Base-by-base conservation (phyloP, 371 early-diverging fungal species). In the Smittium culicis region DNA sequence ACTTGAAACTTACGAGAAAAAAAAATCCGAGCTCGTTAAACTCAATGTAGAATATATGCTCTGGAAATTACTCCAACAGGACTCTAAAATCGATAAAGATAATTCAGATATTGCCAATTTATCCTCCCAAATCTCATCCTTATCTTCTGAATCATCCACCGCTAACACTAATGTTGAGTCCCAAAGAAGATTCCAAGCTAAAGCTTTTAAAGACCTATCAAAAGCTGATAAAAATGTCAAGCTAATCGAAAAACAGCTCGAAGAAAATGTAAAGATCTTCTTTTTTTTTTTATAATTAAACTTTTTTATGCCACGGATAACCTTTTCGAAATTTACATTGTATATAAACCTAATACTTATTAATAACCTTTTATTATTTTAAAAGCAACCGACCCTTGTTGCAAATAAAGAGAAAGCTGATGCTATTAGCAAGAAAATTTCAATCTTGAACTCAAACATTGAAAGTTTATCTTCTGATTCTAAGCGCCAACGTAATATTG, bases 21-120 rank as follows among this genome's bases (percentile, higher is more conserved):
- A 79, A 83, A 27, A 75, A 73, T 27, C 81, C 87, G 66, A 74
- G 78, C 76, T 85, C 71, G 77, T 79, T 29, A 79, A 83, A 34
- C 71, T 88, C 64, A 73, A 84, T 0, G 77, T 85, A 14, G 81
- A 83, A 54, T 86, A 88, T 68, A 74, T 91, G 64, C 79, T 94
- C 35, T 93, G 93, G 92, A 90, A 89, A 69, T 81, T 96, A 31
- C 95, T 83, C 75, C 94, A 96, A 69, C 79, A 90, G 30, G 90
- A 91, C 67, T 66, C 76, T 56, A 83, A 83, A 54, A 79, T 81
- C 25, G 73, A 70, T 14, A 74, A 73, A 0, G 74, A 86, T 29
- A 78, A 73, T 30, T 60, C 73, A 35, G 88, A 83, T 35, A 75
- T 79, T 34, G 79, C 70, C 20, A 64, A 79, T 61, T 70, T 79